These are phyloP conservation scores for Aspergillus sclerotialis DNA, from an alignment of 2,329 filamentous ascomycete genomes.

Conservation along the genomic window DNA sequence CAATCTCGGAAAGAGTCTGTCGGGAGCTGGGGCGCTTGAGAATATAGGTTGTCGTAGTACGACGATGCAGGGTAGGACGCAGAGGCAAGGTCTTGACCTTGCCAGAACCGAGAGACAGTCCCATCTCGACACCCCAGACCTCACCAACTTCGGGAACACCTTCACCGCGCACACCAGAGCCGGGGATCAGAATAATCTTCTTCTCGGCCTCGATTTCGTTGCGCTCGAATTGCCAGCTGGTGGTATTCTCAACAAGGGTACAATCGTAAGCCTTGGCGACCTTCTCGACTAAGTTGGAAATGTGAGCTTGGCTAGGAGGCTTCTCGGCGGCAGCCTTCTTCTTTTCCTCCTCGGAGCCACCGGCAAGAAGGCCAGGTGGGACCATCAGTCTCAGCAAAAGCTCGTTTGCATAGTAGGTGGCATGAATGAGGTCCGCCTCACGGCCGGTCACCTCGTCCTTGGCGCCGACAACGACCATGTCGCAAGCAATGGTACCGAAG, in stretches of 20 bases:
- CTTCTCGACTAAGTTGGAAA: slow-evolving; percentile 83
- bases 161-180: slow-evolving; percentile 83
- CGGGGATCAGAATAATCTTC: slow-evolving; percentile 85
- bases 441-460: slow-evolving; percentile 64
- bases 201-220: slow-evolving; percentile 98
- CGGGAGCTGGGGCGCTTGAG: slow-evolving; percentile 92
- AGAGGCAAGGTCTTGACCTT: slow-evolving; percentile 92
- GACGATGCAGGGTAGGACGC: slow-evolving; percentile 84
- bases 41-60: slow-evolving; percentile 83
- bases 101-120: slow-evolving; percentile 80
- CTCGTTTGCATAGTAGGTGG: slow-evolving; percentile 94
- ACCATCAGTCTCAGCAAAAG: slow-evolving; percentile 84
- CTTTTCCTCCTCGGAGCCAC: slow-evolving; percentile 89
- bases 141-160: slow-evolving; percentile 82
- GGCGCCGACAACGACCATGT: slow-evolving; percentile 70
- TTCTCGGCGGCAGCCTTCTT: slow-evolving; percentile 80
- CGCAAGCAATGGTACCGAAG: slow-evolving; percentile 91
- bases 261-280: slow-evolving; percentile 84
- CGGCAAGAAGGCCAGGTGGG: slow-evolving; percentile 76
- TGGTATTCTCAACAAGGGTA: slow-evolving; percentile 94
- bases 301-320: slow-evolving; percentile 76
- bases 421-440: slow-evolving; percentile 78
- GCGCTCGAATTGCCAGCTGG: slow-evolving; percentile 90
- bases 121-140: slow-evolving; percentile 96
- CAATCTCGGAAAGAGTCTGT: slow-evolving; percentile 85